Evolutionary conservation across 208 protist species (phyloP), one percentile per base, ranked within the genome.

Genomic region (Acanthamoeba rhysodes): DNA sequence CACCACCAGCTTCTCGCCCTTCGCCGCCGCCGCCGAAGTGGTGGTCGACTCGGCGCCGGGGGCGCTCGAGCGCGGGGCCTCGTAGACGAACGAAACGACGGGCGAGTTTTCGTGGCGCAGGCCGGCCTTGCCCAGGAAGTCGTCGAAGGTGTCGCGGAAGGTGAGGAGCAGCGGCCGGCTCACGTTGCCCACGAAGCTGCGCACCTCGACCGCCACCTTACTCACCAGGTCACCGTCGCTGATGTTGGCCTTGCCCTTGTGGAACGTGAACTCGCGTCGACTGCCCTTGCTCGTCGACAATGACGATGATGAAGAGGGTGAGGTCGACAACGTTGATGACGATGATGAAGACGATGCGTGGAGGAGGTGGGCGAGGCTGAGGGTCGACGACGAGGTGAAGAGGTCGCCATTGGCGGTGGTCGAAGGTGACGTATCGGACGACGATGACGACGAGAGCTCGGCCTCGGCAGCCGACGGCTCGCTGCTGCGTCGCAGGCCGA

Each of bases 121-220:
- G 29, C 27, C 68, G 68, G 68, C 68, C 34, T 76, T 76, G 68
- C 16, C n/a, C 68, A 76, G 68, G 68, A 76, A 76, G 27, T 76
- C 29, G 16, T 76, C 68, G 27, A 29, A 41, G 0, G 68, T 76
- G 34, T 76, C 68, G 34, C 68, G 68, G 68, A 76, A 76, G 68
- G 68, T 76, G 68, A 76, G 68, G 24, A 76, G 34, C 29, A 76
- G 27, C 34, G 68, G 68, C 18, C 68, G 68, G 34, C 24, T 45
- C 68, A 76, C 68, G 34, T 76, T 76, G 0, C 68, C 68, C 68
- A 76, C 68, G 34, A 76, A 76, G n/a, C 68, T 76, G 68, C 68
- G 68, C 68, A 76, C 68, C 34, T 76, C 68, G 16, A 76, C 68
- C 24, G 34, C 68, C 27, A 76, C 68, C 34, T 76, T 76, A n/a